Conservation (phyloP, 768 basidiomycete genomes). For the Pleurotus tuber-regium region DNA sequence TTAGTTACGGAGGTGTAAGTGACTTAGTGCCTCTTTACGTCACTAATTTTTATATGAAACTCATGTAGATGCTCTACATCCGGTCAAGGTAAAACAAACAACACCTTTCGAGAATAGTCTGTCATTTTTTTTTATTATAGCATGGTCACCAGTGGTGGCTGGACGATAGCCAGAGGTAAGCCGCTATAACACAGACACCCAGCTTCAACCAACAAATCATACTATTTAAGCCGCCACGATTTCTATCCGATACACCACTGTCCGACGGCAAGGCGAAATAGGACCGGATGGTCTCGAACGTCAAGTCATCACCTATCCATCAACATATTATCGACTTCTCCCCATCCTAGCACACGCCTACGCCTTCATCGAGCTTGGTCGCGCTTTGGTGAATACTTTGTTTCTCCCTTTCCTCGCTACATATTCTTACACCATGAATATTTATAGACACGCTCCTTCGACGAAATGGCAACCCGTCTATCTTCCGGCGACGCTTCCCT, state of each 20-base stretch:
- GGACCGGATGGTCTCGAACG: conserved; percentile 54
- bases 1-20: conserved; percentile 74
- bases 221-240: conserved; percentile 48
- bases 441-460: conserved; percentile 47
- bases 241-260: conserved; percentile 68
- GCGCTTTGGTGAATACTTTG: conserved; percentile 56
- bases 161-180: conserved; percentile 64
- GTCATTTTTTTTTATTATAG: too few relatives aligned
- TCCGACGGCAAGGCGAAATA: conserved; percentile 63
- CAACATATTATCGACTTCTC: conserved; percentile 67
- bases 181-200: neutral
- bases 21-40: neutral
- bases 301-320: conserved; percentile 72
- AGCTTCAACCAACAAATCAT: neutral
- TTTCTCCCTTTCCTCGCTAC: neutral
- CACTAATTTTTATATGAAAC: neutral
- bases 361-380: conserved; percentile 64
- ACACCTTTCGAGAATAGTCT: too few relatives aligned
- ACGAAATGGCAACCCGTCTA: conserved; percentile 45
- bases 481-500: conserved; percentile 55
- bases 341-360: conserved; percentile 69
- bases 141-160: conserved; percentile 63
- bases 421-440: neutral
- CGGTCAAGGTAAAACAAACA: conserved; percentile 64
- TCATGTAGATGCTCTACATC: conserved; percentile 66